Conservation (phyloP, 495 filamentous ascomycete genomes). For the Neurospora tetraspora region DNA sequence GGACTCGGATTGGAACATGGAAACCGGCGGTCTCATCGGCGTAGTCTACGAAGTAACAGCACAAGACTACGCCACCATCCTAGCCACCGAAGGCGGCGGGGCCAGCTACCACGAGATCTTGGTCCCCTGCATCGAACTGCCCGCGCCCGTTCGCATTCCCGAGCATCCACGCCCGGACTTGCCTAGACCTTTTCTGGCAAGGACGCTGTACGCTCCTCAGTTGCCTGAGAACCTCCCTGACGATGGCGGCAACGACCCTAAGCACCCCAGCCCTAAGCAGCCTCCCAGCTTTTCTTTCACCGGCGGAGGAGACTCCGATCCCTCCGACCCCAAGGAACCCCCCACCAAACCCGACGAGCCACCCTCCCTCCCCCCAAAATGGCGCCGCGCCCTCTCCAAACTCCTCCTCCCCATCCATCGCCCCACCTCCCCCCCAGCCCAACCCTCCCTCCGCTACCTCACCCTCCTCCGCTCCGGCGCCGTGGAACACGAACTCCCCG, state of each 20-base stretch:
- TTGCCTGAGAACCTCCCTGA: slow-evolving; percentile 16
- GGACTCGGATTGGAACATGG: slow-evolving; percentile 47
- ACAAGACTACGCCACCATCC: slow-evolving; percentile 72
- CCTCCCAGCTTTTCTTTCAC: not conserved
- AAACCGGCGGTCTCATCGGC: slow-evolving; percentile 63
- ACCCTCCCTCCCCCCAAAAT: slow-evolving; percentile 18
- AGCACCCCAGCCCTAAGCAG: not conserved
- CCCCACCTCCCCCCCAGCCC: slow-evolving; percentile 57
- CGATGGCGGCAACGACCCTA: not conserved
- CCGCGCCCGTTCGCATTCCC: slow-evolving; percentile 30
- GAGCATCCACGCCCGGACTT: slow-evolving; percentile 31
- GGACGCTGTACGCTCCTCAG: slow-evolving; percentile 34
- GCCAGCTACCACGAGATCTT: slow-evolving; percentile 71
- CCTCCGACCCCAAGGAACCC: slow-evolving; percentile 4
- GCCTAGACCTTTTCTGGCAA: slow-evolving; percentile 34
- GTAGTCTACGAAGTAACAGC: slow-evolving; percentile 89
- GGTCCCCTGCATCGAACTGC: slow-evolving; percentile 62
- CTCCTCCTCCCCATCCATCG: slow-evolving; percentile 35
- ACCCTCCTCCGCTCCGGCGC: slow-evolving; percentile 68
- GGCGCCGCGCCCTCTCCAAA: slow-evolving; percentile 1
- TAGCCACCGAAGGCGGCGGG: slow-evolving; percentile 85
- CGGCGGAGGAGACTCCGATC: not conserved
- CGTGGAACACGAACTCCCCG: slow-evolving; percentile 63
- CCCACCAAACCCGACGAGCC: not conserved
- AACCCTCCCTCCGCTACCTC: slow-evolving; percentile 77